Base-by-base conservation (phyloP, 148 eudicot genomes). In the Persicaria maculosa region DNA sequence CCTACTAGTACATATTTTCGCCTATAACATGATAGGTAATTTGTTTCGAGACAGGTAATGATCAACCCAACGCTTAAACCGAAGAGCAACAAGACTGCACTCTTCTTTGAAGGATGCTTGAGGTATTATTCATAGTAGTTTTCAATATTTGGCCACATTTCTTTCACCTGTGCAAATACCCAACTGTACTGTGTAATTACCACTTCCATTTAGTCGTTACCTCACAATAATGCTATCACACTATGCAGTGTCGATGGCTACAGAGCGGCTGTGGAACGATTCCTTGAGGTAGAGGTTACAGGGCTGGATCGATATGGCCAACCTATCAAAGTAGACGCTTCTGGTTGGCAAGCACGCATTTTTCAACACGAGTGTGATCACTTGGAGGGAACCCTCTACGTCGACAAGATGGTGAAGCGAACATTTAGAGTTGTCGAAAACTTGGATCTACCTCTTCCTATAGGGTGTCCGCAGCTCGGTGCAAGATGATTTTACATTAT, bases 341-440 rank as follows among this genome's bases (percentile, higher is more conserved):
- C 88, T 54, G 97, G 99, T 19, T 95, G 99, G 99, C 96, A 95
- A 77, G 99, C 99, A 3, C 90, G 99, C 9, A 95, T 95, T 59
- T 91, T 95, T 47, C 99, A 95, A 79, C 99, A 95, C 45, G 96
- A 95, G 70, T 95, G 96, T 72, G 99, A 95, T 80, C 99, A 95
- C 82, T 76, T 95, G 75, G 91, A 90, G 2, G 97, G 99, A 77
- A 92, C 92, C 31, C 84, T 95, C 47, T 95, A 95, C 61, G 94
- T 92, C 10, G 99, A 95, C 83, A 88, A 83, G 84, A 95, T 95
- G 97, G 80, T 81, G 19, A 84, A 81, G 10, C 81, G 85, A 85
- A 92, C 99, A 12, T 95, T 95, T 77, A 85, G 99, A 71, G 89
- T 86, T 22, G 84, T 78, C 0, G 90, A 92, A 62, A 95, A 95